Base-by-base conservation (phyloP, 768 basidiomycete genomes). In the Agrocybe pediades region DNA sequence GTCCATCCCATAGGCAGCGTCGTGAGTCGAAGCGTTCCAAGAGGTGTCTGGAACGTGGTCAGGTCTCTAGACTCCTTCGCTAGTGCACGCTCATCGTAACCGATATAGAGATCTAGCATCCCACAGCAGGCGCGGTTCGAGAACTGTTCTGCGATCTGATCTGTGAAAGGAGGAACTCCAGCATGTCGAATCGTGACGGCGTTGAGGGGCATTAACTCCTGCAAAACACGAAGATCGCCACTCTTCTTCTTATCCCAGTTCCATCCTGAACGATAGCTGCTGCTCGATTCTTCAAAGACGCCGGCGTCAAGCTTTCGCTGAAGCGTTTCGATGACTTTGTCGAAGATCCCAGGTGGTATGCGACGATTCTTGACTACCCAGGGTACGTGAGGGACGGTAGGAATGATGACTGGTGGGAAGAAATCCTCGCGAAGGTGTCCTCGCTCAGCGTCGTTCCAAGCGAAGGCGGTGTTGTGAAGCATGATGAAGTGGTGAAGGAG, bases 31-130 rank as follows among this genome's bases (percentile, higher is more conserved):
- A 63, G 53, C 0, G 64, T 54, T 13, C 70, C 48, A 55, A 69
- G 59, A 1, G 71, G 74, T 0, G 68, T 73, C 48, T 72, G 66
- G 57, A 79, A 80, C 0, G 71, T 74, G 0, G 76, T 80, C 5
- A 72, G 54, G 30, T 78, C 71, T 5, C 67, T 40, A 0, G 68
- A 76, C 2, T 57, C 51, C 3, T 60, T 59, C 2, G 64, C 60
- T 0, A 76, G 53, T 0, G 55, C 44, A 0, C 68, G 53, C 19
- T 77, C 64, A 46, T 79, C 71, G 53, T 69, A 76, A 26, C 71
- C 71, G 0, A 72, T 64, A 49, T 63, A 73, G 3, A 75, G 49
- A 42, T 75, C 72, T 7, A 73, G 51, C 41, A 68, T 69, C 3
- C 55, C 67, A 9, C 58, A 54, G 53, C 68, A 68, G 2, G 62